Percentiles rank a stretch among this genome's conserved stretches.
phyloP scores from a whole-genome alignment of 1,284 basidiomycete species.

The Trametes pubescens region DNA sequence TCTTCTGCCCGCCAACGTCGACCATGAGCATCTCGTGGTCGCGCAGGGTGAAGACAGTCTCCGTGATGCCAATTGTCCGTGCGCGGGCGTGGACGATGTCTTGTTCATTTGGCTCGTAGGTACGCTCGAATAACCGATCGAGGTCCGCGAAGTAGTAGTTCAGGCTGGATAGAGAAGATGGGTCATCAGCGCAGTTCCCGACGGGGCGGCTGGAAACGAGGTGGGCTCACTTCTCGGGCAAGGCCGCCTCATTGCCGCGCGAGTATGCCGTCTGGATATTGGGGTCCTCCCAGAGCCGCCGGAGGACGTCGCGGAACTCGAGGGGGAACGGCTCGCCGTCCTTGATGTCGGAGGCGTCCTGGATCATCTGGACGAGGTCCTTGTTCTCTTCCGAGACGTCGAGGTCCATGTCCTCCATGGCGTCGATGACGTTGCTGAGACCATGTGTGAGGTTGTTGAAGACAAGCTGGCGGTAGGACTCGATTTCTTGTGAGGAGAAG shows the following conservation, averaged over 20 bases:
- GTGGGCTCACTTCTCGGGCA: conserved; percentile 84
- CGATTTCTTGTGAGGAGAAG: conserved; percentile 80
- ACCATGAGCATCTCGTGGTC: conserved; percentile 88
- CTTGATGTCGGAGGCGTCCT: conserved; percentile 74
- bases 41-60: conserved; percentile 83
- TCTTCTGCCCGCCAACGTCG: conserved; percentile 92
- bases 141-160: conserved; percentile 82
- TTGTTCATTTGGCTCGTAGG: conserved; percentile 79
- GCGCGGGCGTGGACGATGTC: conserved; percentile 89
- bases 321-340: conserved; percentile 84
- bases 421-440: conserved; percentile 83
- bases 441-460: conserved; percentile 92
- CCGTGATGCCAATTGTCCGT: conserved; percentile 94
- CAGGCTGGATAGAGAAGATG: conserved; percentile 49
- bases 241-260: conserved; percentile 84
- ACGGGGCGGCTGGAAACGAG: conserved; percentile 1
- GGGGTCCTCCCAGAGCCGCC: conserved; percentile 80
- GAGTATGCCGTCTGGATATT: conserved; percentile 78
- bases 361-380: conserved; percentile 66
- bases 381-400: conserved; percentile 70
- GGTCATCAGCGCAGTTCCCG: conserved; percentile 21
- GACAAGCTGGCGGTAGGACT: conserved; percentile 86
- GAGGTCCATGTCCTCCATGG: conserved; percentile 89
- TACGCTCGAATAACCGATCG: conserved; percentile 78
- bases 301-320: conserved; percentile 71